Conservation (phyloP, 2,329 filamentous ascomycete species). For the Penicillium italicum region DNA sequence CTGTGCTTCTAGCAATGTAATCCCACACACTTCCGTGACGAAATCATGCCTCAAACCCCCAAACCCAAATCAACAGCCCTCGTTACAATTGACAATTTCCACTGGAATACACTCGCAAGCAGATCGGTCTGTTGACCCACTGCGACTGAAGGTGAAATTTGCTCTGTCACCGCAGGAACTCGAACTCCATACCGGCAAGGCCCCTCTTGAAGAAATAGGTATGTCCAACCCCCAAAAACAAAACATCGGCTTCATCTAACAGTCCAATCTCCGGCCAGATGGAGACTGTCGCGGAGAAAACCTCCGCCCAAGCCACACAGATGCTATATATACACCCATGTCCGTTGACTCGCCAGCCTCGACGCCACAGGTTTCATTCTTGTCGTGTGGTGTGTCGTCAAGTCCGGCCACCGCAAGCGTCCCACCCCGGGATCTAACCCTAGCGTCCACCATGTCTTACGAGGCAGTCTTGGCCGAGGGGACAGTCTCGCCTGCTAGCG, state of each 20-base stretch:
- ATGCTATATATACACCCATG: conserved; percentile 1
- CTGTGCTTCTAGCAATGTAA: background rate
- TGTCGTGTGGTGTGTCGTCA: conserved; percentile 15
- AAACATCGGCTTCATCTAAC: background rate
- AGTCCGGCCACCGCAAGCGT: conserved; percentile 12
- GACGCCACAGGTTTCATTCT: conserved; percentile 6
- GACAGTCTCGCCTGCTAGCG: conserved; percentile 1
- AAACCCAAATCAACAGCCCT: background rate
- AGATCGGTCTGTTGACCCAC: conserved; percentile 1
- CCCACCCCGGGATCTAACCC: conserved; percentile 17
- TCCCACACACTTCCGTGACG: background rate
- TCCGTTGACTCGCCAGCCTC: conserved; percentile 7
- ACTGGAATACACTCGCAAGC: background rate
- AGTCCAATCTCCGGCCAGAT: background rate
- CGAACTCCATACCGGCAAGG: background rate
- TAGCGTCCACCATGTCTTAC: conserved; percentile 21
- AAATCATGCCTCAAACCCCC: conserved; percentile 5
- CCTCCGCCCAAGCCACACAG: background rate
- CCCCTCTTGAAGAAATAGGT: background rate
- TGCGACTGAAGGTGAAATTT: conserved; percentile 6
- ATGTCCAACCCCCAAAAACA: background rate
- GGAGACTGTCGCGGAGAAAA: conserved; percentile 6
- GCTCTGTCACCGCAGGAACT: conserved; percentile 2
- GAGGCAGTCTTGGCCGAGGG: conserved; percentile 16
- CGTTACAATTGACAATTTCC: background rate